These are phyloP conservation scores for Gamsiella multidivaricata DNA, from an alignment of 192 early-diverging fungal species.

Conservation along the genomic window DNA sequence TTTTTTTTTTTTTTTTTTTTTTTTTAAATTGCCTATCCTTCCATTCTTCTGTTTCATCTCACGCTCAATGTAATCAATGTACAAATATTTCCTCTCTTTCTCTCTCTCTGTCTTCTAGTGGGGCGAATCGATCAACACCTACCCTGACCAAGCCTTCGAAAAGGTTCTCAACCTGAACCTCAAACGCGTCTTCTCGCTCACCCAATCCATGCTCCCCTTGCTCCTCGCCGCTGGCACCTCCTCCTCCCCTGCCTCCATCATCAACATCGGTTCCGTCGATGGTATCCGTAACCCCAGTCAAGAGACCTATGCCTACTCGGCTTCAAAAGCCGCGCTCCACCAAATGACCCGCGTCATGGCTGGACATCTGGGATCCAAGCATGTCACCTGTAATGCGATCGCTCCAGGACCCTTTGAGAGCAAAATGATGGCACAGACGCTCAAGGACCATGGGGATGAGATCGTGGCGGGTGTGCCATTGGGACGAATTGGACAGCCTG, in stretches of 20 bases:
- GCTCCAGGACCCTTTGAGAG: slow-evolving; percentile 80
- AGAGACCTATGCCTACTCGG: slow-evolving; percentile 78
- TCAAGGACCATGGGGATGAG: slow-evolving; percentile 60
- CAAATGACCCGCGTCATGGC: slow-evolving; percentile 79
- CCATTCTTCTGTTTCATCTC: neutral
- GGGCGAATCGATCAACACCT: slow-evolving; percentile 61
- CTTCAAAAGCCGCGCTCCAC: slow-evolving; percentile 84
- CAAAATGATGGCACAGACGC: slow-evolving; percentile 81
- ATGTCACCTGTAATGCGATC: slow-evolving; percentile 75
- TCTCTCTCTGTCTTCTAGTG: slow-evolving; percentile 35
- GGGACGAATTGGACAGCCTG: slow-evolving; percentile 80
- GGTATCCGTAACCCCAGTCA: slow-evolving; percentile 63
- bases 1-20: slow-evolving; percentile 20
- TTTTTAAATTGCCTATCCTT: neutral
- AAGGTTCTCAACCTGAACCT: slow-evolving; percentile 91
- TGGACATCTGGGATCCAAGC: slow-evolving; percentile 62
- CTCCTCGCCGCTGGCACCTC: slow-evolving; percentile 67
- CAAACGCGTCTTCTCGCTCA: slow-evolving; percentile 83
- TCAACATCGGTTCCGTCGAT: slow-evolving; percentile 90
- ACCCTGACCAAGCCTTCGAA: slow-evolving; percentile 72
- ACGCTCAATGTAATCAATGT: neutral
- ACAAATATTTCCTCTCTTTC: neutral
- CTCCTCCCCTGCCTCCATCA: slow-evolving; percentile 77
- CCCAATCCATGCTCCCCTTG: slow-evolving; percentile 78
- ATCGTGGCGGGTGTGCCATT: slow-evolving; percentile 71